Evolutionary conservation across 495 filamentous ascomycete species (phyloP).

Genomic region (Hypoxylon lenormandii): DNA sequence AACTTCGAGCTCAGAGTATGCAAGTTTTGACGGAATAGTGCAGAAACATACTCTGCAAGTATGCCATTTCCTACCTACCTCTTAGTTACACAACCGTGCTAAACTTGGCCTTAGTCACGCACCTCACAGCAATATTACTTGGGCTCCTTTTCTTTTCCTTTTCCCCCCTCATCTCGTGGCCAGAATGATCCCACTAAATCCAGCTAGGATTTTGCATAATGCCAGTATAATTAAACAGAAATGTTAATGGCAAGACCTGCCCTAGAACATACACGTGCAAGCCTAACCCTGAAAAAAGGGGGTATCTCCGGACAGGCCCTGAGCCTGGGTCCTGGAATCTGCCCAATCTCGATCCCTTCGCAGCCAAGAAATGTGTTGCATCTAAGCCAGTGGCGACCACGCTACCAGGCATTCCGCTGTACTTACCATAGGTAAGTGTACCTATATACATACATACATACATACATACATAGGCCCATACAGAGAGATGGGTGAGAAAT

Average conservation of each 20-base stretch:
- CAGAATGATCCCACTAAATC: no score
- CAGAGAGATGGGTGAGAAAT: slow-evolving; percentile 5
- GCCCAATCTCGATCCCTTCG: slow-evolving; percentile 35
- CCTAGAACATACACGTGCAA: neutral
- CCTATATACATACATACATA: neutral
- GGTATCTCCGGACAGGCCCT: slow-evolving; percentile 9
- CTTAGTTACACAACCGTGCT: neutral
- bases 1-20: neutral
- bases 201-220: no score
- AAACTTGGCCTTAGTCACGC: neutral
- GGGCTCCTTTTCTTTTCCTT: no score
- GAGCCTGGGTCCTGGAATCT: slow-evolving; percentile 9
- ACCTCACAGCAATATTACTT: neutral
- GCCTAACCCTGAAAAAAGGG: neutral
- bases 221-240: no score
- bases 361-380: slow-evolving; percentile 34
- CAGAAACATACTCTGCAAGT: neutral
- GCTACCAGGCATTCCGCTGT: slow-evolving; percentile 18
- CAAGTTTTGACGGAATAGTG: slow-evolving; percentile 1
- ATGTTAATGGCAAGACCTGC: no score
- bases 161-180: no score
- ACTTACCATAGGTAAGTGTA: neutral
- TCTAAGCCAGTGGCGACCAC: slow-evolving; percentile 37
- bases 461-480: neutral
- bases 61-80: neutral